A percentile compares a stretch with the other conserved stretches of the same genome.
Evolutionary conservation across 176 grass and related monocot species (phyloP).

Genomic region (Eragrostis nindensis): DNA sequence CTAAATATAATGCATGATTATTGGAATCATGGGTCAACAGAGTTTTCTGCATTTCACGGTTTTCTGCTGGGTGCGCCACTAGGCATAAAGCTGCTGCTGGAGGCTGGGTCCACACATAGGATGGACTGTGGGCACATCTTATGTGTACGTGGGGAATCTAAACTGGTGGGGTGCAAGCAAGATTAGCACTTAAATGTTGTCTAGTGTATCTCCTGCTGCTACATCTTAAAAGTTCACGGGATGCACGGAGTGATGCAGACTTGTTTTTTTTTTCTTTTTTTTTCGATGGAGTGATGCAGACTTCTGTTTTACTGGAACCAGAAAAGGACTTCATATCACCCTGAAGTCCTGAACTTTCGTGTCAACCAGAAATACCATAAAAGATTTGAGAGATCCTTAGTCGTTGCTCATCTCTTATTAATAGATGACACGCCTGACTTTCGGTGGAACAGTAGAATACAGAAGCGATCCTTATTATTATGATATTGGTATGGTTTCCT

Average conservation of each 20-base stretch:
- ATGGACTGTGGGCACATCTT: neutral
- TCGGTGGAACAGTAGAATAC: neutral
- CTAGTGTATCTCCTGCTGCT: neutral
- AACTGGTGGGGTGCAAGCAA: constrained; percentile 15
- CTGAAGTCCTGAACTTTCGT: constrained; percentile 19
- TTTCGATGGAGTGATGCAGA: too few species aligned
- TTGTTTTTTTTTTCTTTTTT: too few species aligned
- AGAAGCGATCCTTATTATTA: neutral
- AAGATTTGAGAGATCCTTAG: constrained; percentile 13
- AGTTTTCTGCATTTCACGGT: constrained; percentile 13
- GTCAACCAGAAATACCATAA: constrained; percentile 21
- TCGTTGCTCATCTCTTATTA: constrained; percentile 3
- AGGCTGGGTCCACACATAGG: constrained; percentile 9
- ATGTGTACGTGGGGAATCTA: constrained; percentile 27
- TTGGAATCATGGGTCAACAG: constrained; percentile 31
- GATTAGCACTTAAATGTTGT: constrained; percentile 16
- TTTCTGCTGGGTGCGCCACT: constrained; percentile 10
- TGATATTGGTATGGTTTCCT: neutral
- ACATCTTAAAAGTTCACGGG: constrained; percentile 10
- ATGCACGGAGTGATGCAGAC: constrained; percentile 10
- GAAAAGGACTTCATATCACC: constrained; percentile 5
- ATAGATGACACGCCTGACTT: neutral
- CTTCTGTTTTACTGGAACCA: constrained; percentile 13
- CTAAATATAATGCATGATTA: constrained; percentile 16
- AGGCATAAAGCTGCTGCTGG: constrained; percentile 28